Percentiles rank a stretch among this genome's conserved stretches.
Conservation (phyloP, 306 rosid genomes). For the Senna tora region DNA sequence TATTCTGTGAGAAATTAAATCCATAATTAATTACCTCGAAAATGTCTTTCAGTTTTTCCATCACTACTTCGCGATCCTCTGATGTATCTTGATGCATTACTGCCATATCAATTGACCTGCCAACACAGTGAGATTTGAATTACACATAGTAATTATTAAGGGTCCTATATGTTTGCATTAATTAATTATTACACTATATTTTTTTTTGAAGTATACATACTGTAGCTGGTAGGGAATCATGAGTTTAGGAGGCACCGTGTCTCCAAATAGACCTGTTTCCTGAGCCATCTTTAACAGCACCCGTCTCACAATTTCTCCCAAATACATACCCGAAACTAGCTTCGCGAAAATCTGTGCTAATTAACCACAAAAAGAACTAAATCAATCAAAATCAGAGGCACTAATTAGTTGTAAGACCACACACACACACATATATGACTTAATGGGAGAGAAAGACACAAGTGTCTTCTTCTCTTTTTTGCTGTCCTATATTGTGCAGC, state of each 20-base stretch:
- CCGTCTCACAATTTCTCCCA: constrained; percentile 74
- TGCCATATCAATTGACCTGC: constrained; percentile 68
- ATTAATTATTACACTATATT: too few relatives aligned
- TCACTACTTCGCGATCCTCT: constrained; percentile 56
- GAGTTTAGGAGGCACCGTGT: constrained; percentile 52
- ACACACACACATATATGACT: too few relatives aligned
- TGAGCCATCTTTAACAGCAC: constrained; percentile 61
- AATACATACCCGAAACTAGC: constrained; percentile 61
- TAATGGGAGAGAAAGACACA: too few relatives aligned
- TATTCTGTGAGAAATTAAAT: background rate
- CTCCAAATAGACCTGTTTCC: constrained; percentile 68
- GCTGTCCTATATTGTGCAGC: too few relatives aligned
- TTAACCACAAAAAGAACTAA: background rate
- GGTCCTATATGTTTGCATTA: too few relatives aligned
- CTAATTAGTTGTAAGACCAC: background rate
- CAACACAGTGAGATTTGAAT: background rate
- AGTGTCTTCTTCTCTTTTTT: too few relatives aligned
- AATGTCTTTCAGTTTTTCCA: constrained; percentile 61
- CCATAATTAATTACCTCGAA: constrained; percentile 56
- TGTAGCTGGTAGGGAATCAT: constrained; percentile 58
- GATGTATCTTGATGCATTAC: constrained; percentile 86
- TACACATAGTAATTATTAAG: background rate
- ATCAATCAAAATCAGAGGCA: constrained; percentile 1
- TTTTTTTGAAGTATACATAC: constrained; percentile 28
- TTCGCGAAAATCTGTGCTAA: constrained; percentile 54